Percentiles rank a stretch among this genome's conserved stretches.
These are phyloP conservation scores for Neopestalotiopsis sp. DNA, from an alignment of 2,329 filamentous ascomycete species.

Conservation along the genomic window DNA sequence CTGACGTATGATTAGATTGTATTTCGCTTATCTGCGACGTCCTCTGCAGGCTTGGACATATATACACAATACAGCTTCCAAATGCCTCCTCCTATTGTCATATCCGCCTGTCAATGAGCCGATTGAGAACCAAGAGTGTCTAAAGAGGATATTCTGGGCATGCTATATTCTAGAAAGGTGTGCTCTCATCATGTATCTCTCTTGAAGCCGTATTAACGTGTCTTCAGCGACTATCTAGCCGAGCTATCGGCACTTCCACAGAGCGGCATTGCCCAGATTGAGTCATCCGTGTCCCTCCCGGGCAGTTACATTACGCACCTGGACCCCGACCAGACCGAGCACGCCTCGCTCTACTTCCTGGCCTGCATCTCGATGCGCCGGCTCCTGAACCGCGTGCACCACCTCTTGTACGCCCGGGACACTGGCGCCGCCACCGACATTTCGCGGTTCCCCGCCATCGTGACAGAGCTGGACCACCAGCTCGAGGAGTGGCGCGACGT, in stretches of 20 bases:
- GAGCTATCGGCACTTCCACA: conserved; percentile 56
- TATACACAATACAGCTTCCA: conserved; percentile 53
- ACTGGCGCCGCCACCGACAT: conserved; percentile 51
- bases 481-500: conserved; percentile 55
- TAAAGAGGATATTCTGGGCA: conserved; percentile 59
- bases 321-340: conserved; percentile 44
- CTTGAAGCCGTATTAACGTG: neutral
- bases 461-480: conserved; percentile 54
- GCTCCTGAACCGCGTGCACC: conserved; percentile 53
- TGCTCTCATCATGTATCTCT: neutral
- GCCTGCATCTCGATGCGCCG: conserved; percentile 59
- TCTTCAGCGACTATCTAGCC: conserved; percentile 54
- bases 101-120: conserved; percentile 43
- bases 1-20: conserved; percentile 40
- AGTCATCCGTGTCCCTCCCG: conserved; percentile 55
- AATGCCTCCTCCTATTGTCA: conserved; percentile 54
- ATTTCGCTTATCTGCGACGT: conserved; percentile 55
- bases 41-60: conserved; percentile 60
- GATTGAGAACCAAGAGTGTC: conserved; percentile 50
- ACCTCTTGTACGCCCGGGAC: conserved; percentile 53
- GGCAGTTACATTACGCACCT: conserved; percentile 52
- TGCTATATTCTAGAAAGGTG: conserved; percentile 60
- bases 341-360: conserved; percentile 57
- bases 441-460: conserved; percentile 51
- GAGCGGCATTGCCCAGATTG: conserved; percentile 56